Evolutionary conservation across 164 flowering plant species (phyloP), one percentile per base, ranked within the genome.

Genomic region (Chimonanthus salicifolius): DNA sequence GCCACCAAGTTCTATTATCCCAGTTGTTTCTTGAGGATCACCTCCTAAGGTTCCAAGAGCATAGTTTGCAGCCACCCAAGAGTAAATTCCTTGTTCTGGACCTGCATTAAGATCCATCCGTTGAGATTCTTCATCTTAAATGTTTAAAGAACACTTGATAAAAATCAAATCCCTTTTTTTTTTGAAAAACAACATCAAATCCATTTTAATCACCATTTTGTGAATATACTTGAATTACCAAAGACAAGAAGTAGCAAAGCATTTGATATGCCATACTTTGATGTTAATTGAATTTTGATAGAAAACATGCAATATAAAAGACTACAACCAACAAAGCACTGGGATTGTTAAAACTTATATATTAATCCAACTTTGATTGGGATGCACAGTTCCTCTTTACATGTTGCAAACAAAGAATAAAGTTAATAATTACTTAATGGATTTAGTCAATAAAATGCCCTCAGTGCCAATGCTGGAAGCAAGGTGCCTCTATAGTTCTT

Each of bases 11-110:
- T 88, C 81, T 63, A 88, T 71, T 73, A 86, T 71, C 67, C 89
- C 89, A 67, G 81, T 84, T 75, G 91, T 88, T 76, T 80, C 74
- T 54, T 78, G 75, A 78, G 87, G 87, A 60, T 85, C 83, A 69
- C 78, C 74, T 75, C 88, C 89, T 77, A 88, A 76, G 5, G 79
- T 82, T 71, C 88, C 89, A 76, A 82, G 88, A 63, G 82, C 87
- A 77, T 88, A 85, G 50, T 88, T 88, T 44, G 76, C 86, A 73
- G 88, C 86, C n/a, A 88, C 82, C 91, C 91, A 86, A 63, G 88
- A 81, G 80, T 82, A 84, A 68, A 88, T 49, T 46, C 88, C 87
- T 76, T 81, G 72, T 15, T 87, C 88, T 68, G 75, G 72, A 50
- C 83, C 89, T 86, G 75, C 75, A 77, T 74, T 72, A 72, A 75